Conservation (phyloP, 768 basidiomycete species). For the Filobasidium wieringae region DNA sequence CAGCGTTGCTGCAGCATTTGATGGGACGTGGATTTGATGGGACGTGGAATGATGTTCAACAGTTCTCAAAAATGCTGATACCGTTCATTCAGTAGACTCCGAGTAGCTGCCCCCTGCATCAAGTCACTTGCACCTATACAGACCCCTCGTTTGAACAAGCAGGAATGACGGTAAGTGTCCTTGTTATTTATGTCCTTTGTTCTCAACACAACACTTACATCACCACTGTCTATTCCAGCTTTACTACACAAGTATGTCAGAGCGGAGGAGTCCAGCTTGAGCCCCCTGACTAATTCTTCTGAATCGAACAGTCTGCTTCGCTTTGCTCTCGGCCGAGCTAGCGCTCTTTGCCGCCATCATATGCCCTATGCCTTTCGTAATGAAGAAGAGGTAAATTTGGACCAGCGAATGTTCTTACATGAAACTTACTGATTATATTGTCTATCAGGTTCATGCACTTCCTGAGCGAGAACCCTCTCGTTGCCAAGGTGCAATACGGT, state of each 20-base stretch:
- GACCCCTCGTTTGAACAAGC: too few species aligned
- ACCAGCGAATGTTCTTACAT: not conserved
- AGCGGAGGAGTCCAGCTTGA: not conserved
- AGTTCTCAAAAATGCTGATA: too few species aligned
- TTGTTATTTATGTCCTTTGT: too few species aligned
- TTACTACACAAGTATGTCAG: conserved; percentile 30
- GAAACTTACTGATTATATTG: not conserved
- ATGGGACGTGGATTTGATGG: too few species aligned
- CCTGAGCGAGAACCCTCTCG: conserved; percentile 51
- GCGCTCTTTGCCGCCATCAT: conserved; percentile 34
- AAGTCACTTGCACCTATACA: too few species aligned
- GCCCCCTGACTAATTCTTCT: not conserved
- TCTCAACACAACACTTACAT: too few species aligned
- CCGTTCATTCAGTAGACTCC: too few species aligned
- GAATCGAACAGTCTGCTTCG: conserved; percentile 52
- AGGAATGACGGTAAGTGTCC: too few species aligned
- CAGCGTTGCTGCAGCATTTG: too few species aligned
- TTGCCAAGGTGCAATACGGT: conserved; percentile 79
- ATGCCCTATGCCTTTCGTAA: conserved; percentile 62
- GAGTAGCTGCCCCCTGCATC: too few species aligned
- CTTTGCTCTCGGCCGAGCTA: conserved; percentile 55
- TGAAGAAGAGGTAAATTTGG: conserved; percentile 42
- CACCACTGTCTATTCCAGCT: too few species aligned
- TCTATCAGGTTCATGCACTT: conserved; percentile 31
- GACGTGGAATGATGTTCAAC: too few species aligned